phyloP scores from a whole-genome alignment of 306 rosid genomes.

The Sophora flavescens region DNA sequence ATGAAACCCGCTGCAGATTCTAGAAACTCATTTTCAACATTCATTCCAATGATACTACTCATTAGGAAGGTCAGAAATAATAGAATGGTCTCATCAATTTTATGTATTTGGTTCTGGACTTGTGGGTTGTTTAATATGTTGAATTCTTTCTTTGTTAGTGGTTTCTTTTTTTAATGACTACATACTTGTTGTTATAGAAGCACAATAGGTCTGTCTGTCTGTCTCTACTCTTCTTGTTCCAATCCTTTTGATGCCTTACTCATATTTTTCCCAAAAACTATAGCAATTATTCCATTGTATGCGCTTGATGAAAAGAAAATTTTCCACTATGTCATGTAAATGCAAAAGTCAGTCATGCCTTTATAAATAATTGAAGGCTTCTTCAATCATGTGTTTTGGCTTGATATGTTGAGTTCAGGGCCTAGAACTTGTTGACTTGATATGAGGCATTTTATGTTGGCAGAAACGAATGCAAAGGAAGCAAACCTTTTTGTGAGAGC shows the following conservation, averaged over 20 bases:
- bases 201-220: background rate
- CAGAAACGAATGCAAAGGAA: slow-evolving; percentile 54
- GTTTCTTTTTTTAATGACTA: slow-evolving; percentile 11
- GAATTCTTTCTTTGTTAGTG: background rate
- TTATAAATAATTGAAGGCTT: slow-evolving; percentile 23
- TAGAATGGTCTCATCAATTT: background rate
- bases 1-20: too few species aligned
- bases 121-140: background rate
- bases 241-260: slow-evolving; percentile 29
- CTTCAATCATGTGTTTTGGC: slow-evolving; percentile 2
- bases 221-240: background rate
- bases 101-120: background rate
- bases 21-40: too few species aligned
- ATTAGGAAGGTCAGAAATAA: background rate
- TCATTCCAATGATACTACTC: too few species aligned
- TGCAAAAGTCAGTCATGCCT: background rate
- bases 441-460: slow-evolving; percentile 40
- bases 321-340: slow-evolving; percentile 14
- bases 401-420: slow-evolving; percentile 22
- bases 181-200: background rate
- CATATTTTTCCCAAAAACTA: background rate
- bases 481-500: slow-evolving; percentile 52
- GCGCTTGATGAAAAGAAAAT: background rate
- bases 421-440: background rate
- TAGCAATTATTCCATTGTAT: slow-evolving; percentile 1